These are phyloP conservation scores for Dictyostelium firmibasis DNA, from an alignment of 78 protist species.

Conservation along the genomic window DNA sequence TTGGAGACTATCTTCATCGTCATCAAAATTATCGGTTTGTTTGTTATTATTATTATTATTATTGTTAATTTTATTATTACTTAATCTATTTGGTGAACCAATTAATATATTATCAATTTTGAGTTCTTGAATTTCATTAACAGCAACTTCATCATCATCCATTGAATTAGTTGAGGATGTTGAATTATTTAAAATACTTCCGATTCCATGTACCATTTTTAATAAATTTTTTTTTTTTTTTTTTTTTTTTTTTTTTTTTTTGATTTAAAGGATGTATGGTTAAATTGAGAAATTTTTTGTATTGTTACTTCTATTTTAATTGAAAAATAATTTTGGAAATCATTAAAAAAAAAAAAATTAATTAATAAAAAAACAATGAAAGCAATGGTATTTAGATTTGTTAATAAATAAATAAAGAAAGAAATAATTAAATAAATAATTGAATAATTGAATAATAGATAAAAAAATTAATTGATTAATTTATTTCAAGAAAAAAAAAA, in stretches of 20 bases:
- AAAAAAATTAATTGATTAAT: not conserved
- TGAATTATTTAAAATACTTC: constrained; percentile 12
- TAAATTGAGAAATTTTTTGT: not conserved
- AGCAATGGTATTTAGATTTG: too few species aligned
- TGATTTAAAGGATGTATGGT: not conserved
- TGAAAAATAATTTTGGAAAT: too few species aligned
- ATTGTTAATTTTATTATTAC: not conserved
- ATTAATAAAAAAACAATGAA: too few species aligned
- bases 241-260: not conserved
- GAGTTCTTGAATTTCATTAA: constrained; percentile 13
- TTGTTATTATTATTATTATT: constrained; percentile 10
- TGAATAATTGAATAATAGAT: not conserved
- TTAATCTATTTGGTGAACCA: not conserved
- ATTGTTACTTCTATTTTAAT: not conserved
- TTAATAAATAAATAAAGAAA: not conserved
- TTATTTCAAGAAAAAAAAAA: too few species aligned
- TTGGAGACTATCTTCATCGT: not conserved
- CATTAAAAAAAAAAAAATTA: not conserved
- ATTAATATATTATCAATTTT: constrained; percentile 10
- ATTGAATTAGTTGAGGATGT: not conserved
- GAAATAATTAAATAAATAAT: not conserved
- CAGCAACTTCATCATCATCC: not conserved
- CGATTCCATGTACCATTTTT: not conserved
- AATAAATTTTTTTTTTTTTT: not conserved
- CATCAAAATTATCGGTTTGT: not conserved